A percentile compares a stretch with the other conserved stretches of the same genome.
These are phyloP conservation scores for Naganishia sp. DNA, from an alignment of 1,284 basidiomycete genomes.

Conservation along the genomic window DNA sequence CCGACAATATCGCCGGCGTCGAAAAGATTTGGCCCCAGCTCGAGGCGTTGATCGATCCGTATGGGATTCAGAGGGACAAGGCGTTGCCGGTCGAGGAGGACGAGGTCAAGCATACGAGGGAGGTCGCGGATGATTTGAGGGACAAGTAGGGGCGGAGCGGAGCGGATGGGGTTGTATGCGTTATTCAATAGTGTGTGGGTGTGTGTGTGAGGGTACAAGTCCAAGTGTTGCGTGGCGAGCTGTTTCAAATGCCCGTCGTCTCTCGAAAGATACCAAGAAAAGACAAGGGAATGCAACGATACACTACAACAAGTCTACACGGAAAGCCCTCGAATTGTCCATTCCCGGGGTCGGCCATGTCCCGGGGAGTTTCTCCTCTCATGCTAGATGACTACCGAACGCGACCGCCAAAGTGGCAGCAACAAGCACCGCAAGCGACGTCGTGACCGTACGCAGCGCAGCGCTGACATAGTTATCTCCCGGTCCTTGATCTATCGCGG, in stretches of 20 bases:
- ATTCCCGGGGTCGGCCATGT: no score
- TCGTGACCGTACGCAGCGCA: not conserved
- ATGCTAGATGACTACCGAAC: not conserved
- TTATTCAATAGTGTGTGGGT: no score
- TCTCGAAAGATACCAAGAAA: no score
- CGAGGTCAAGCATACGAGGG: conserved; percentile 42
- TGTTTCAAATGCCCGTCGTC: no score
- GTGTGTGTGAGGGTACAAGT: no score
- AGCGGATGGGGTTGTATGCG: conserved; percentile 3
- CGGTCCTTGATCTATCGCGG: conserved; percentile 23
- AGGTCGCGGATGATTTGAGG: conserved; percentile 51
- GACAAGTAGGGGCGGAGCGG: conserved; percentile 25
- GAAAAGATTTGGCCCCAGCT: conserved; percentile 54
- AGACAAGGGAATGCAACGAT: not conserved
- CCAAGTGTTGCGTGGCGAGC: no score
- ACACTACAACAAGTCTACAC: not conserved
- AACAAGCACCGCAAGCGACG: conserved; percentile 1
- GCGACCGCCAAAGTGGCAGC: not conserved
- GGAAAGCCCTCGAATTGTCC: not conserved
- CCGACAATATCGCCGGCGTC: conserved; percentile 39
- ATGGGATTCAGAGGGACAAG: conserved; percentile 38
- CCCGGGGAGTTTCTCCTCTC: not conserved
- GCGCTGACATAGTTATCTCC: conserved; percentile 23
- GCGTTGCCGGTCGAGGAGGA: conserved; percentile 33
- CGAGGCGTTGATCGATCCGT: conserved; percentile 47